These are phyloP conservation scores for Cucurbitaria berberidis DNA, from an alignment of 2,329 filamentous ascomycete species.

Conservation along the genomic window DNA sequence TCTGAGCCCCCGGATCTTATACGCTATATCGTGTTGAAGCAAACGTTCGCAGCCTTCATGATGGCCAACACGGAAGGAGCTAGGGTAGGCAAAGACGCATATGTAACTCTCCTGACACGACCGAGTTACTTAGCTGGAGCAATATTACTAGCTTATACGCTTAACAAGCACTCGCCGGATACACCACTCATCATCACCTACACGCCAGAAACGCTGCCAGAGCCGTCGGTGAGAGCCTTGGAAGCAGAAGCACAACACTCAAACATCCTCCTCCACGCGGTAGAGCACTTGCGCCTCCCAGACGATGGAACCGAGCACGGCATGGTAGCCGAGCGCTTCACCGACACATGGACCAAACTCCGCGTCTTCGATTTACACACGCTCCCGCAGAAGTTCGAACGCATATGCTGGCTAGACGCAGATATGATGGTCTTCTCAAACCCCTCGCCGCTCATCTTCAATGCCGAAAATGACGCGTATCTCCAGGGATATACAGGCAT, in stretches of 20 bases:
- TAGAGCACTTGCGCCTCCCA: conserved; percentile 52
- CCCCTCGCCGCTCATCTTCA: conserved; percentile 49
- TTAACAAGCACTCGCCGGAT: conserved; percentile 53
- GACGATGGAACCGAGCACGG: conserved; percentile 36
- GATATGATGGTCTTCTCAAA: conserved; percentile 59
- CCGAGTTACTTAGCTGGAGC: conserved; percentile 60
- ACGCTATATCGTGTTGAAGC: too few species aligned
- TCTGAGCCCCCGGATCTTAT: too few species aligned
- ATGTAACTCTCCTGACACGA: conserved; percentile 60
- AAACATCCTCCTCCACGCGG: conserved; percentile 50
- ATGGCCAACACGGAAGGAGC: conserved; percentile 13
- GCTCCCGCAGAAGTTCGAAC: conserved; percentile 32
- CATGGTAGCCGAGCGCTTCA: conserved; percentile 59
- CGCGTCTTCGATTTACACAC: conserved; percentile 57
- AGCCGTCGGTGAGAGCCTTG: conserved; percentile 51
- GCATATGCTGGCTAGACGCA: conserved; percentile 59
- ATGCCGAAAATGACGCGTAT: conserved; percentile 44
- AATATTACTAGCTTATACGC: conserved; percentile 57
- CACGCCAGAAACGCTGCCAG: conserved; percentile 51
- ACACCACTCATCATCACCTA: conserved; percentile 60
- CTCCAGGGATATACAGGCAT: conserved; percentile 22
- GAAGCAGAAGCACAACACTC: conserved; percentile 49
- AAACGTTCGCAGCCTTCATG: not conserved
- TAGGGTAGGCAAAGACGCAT: conserved; percentile 42
- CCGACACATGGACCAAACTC: conserved; percentile 63